phyloP scores from a whole-genome alignment of 441 rosid genomes.

The Syzygium malaccense region DNA sequence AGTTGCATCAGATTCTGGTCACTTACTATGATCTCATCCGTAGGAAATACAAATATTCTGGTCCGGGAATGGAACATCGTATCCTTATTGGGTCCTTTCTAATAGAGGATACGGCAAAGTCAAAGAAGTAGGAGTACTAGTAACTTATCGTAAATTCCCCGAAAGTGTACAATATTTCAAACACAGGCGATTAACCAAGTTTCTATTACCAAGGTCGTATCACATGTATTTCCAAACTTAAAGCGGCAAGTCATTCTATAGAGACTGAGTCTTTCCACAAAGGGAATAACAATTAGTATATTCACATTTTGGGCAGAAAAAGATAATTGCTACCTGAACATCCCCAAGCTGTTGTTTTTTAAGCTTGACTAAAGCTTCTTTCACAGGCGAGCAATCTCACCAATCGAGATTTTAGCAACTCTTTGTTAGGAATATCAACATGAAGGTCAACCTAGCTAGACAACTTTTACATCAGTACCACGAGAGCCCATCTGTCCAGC shows the following conservation, averaged over 20 bases:
- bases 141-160: neutral
- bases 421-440: neutral
- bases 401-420: neutral
- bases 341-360: neutral
- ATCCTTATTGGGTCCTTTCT: neutral
- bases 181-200: neutral
- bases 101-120: neutral
- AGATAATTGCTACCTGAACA: neutral
- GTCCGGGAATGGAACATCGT: neutral
- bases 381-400: neutral
- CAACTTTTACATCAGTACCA: neutral
- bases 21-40: neutral
- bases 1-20: neutral
- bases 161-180: neutral
- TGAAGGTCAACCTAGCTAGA: neutral
- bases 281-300: neutral
- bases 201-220: neutral
- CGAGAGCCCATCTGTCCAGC: neutral
- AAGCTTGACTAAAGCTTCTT: neutral
- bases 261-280: neutral
- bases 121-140: neutral
- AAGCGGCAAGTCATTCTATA: neutral
- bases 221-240: neutral
- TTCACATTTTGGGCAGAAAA: neutral
- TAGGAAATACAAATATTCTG: neutral